Conservation (phyloP, 1,284 basidiomycete species). For the Schizophyllum commune region DNA sequence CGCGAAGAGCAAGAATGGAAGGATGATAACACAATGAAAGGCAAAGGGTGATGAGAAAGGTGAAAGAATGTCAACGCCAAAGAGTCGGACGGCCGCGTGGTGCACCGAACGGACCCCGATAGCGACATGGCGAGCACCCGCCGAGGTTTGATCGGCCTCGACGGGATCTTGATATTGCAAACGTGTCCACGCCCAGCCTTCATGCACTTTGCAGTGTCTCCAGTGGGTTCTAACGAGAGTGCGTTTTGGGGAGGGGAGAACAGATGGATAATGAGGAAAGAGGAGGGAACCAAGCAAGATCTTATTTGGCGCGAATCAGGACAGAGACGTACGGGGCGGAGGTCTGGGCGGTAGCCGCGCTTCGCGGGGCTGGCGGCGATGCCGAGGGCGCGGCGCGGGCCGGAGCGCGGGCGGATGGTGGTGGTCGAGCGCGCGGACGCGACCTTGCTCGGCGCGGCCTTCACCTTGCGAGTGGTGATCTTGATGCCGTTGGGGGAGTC, state of each 20-base stretch:
- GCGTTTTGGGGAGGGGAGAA: constrained; percentile 27
- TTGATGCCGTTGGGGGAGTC: constrained; percentile 55
- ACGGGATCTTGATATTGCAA: constrained; percentile 59
- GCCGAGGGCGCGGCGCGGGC: constrained; percentile 68
- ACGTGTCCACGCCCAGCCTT: constrained; percentile 84
- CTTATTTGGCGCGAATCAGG: constrained; percentile 13
- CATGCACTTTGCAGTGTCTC: constrained; percentile 40
- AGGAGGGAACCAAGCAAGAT: constrained; percentile 1
- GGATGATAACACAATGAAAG: constrained; percentile 12
- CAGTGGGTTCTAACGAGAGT: constrained; percentile 75
- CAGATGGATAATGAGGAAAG: constrained; percentile 11
- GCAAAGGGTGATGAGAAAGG: constrained; percentile 12
- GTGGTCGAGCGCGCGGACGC: constrained; percentile 39
- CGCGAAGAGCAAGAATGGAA: constrained; percentile 20
- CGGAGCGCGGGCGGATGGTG: constrained; percentile 64
- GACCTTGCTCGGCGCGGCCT: constrained; percentile 51
- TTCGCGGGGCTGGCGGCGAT: constrained; percentile 54
- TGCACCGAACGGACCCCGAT: constrained; percentile 60
- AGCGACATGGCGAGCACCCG: constrained; percentile 61
- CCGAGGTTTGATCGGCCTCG: constrained; percentile 53
- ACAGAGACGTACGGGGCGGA: constrained; percentile 62
- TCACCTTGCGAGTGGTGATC: constrained; percentile 65
- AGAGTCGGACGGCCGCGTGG: constrained; percentile 60
- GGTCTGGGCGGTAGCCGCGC: constrained; percentile 78
- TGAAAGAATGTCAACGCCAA: constrained; percentile 51